Conservation (phyloP, 495 filamentous ascomycete genomes). For the Entonaema liquescens region DNA sequence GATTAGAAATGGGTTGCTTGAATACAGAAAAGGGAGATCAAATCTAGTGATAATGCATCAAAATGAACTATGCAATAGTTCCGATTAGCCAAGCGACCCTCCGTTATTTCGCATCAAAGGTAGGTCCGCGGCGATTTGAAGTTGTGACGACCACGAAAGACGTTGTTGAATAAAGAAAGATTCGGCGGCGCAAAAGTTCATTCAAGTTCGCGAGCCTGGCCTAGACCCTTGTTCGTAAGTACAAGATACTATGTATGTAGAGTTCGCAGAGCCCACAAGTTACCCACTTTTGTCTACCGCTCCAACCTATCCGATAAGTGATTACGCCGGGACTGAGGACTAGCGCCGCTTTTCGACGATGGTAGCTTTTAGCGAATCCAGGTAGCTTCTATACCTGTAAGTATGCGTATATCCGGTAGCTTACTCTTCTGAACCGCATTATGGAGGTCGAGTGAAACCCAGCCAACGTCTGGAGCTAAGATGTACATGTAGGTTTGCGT, state of each 20-base stretch:
- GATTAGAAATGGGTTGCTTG: background rate
- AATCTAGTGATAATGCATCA: background rate
- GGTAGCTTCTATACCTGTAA: background rate
- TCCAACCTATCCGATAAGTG: background rate
- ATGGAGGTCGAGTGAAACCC: background rate
- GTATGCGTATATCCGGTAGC: background rate
- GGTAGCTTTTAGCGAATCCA: background rate
- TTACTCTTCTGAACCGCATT: background rate
- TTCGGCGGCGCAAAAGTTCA: conserved; percentile 22
- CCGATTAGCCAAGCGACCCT: background rate
- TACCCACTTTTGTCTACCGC: background rate
- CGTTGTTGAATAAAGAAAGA: conserved; percentile 17
- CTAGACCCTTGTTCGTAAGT: conserved; percentile 21
- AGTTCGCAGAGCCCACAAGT: conserved; percentile 23
- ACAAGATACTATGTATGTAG: too few species aligned
- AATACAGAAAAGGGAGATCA: background rate
- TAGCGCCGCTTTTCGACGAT: background rate
- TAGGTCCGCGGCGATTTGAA: background rate
- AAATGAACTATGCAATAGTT: background rate
- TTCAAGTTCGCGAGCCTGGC: conserved; percentile 34
- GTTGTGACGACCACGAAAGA: background rate
- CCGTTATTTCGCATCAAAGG: background rate
- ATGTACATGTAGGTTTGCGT: background rate
- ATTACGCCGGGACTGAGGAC: background rate
- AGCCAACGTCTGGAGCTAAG: background rate